Evolutionary conservation across 2,329 filamentous ascomycete species (phyloP), one percentile per base, ranked within the genome.

Genomic region (Monilinia fructigena): DNA sequence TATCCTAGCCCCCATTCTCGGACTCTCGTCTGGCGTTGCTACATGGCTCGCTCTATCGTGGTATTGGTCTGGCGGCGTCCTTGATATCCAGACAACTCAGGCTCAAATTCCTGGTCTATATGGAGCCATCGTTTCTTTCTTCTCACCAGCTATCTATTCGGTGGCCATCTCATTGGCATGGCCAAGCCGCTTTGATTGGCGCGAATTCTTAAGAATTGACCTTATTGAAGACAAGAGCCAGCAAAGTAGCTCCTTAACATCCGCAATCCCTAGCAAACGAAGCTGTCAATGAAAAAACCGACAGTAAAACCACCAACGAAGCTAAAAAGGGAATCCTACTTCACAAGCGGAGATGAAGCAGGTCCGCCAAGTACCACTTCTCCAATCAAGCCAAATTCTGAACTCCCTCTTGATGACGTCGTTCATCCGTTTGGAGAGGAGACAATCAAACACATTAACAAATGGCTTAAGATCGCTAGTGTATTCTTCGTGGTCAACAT

Each of bases 41-140:
- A 82, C 83, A 28, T 86, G 83, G 84, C 76, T 86, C 0, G 81
- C 83, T 0, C 76, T 80, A 1, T 75, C 77, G 0, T 75, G 83
- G 3, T 80, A 80, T 23, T 58, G 55, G 55, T 58, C 55, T 31
- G 55, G 55, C 1, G 83, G 83, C 2, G 77, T 78, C 14, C 78
- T 85, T 0, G 79, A 78, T 0, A 79, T 86, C 3, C 72, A 77
- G 0, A 79, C 82, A 0, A 85, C 83, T 0, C 82, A 82, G 0
- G 73, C 78, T 55, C 79, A 80, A 0, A 72, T 85, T 0, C 83
- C 83, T 0, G 84, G 82, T 55, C 77, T 85, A 1, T 85, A 82
- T 60, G 83, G 83, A 3, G 83, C 82, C 0, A 80, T 84, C 0
- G 81, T 81, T 0, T 84, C 82, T 0, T 76, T 78, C 2, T 69